Conservation (phyloP, 345 rosid species). For the Dovyalis caffra region DNA sequence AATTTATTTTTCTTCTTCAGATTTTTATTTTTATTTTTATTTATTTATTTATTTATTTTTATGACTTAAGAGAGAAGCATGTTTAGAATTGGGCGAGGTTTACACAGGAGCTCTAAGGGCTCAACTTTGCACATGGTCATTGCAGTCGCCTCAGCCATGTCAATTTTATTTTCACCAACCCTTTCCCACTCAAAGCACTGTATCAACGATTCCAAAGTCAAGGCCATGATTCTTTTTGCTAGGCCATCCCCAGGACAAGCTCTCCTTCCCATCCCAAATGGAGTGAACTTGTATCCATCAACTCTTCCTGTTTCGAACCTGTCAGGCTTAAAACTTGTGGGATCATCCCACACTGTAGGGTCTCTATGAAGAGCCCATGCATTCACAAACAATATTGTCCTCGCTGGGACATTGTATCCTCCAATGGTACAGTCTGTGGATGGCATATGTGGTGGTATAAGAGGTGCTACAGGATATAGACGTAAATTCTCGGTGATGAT, state of each 20-base stretch:
- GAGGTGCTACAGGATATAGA: background rate
- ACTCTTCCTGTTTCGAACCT: background rate
- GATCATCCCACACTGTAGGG: background rate
- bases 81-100: too few species aligned
- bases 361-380: background rate
- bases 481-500: background rate
- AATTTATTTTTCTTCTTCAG: too few species aligned
- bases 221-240: constrained; percentile 16
- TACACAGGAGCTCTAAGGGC: too few species aligned
- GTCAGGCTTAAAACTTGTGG: constrained; percentile 7
- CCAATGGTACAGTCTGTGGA: background rate
- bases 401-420: background rate
- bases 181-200: constrained; percentile 19
- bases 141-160: too few species aligned
- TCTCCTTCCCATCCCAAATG: constrained; percentile 20
- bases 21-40: too few species aligned
- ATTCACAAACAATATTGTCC: background rate
- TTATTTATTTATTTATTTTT: too few species aligned
- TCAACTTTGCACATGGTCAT: too few species aligned
- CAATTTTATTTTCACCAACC: too few species aligned
- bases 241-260: constrained; percentile 5
- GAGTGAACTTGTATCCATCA: background rate
- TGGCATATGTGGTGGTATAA: background rate
- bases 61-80: too few species aligned
- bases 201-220: constrained; percentile 22